Base-by-base conservation (phyloP, 805 yeast genomes). In the Starmerella ratchasimensis region DNA sequence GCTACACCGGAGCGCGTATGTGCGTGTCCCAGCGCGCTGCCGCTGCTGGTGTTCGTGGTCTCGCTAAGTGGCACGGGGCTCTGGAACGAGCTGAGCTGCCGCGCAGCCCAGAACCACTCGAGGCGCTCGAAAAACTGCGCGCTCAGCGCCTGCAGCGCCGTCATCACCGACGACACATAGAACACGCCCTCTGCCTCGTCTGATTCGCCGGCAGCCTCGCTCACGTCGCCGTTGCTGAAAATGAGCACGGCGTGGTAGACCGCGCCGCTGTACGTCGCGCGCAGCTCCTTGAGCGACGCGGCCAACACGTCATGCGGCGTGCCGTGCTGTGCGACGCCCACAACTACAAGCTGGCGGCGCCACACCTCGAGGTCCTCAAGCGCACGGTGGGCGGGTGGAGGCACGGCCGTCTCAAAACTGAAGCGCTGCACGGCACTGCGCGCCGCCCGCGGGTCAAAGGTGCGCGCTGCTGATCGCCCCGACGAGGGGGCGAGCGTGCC, bases 291-390 rank as follows among this genome's bases (percentile, higher is more conserved):
- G 30, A 69, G 44, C 30, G 60, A 55, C 1, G 36, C 53, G 54
- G 10, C 28, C 8, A 50, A 44, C 8, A 51, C 49, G 10, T 54
- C 36, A 7, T 49, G 51, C 4, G 46, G 31, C 10, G 28, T 31
- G 4, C 46, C 50, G 6, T 42, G 37, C 20, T 62, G 59, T 1
- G 58, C 53, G 19, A 73, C 46, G 3, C 74, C 78, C 31, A 73
- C 54, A 1, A 57, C 60, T 32, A 53, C 47, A 48, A 82, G 71
- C 0, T 80, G 72, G 52, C 83, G 82, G 36, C 96, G 61, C 57
- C 71, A 83, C 1, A 95, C 94, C 58, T 90, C 96, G 45, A 88
- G 74, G 56, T 88, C 97, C 48, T 79, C 81, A 29, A 88, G 61
- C 37, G 79, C 76, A 5, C 75, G 58, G 20, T 78, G 67, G 28